Evolutionary conservation across 2,329 filamentous ascomycete genomes (phyloP).

Genomic region (Cladosporium sp.): DNA sequence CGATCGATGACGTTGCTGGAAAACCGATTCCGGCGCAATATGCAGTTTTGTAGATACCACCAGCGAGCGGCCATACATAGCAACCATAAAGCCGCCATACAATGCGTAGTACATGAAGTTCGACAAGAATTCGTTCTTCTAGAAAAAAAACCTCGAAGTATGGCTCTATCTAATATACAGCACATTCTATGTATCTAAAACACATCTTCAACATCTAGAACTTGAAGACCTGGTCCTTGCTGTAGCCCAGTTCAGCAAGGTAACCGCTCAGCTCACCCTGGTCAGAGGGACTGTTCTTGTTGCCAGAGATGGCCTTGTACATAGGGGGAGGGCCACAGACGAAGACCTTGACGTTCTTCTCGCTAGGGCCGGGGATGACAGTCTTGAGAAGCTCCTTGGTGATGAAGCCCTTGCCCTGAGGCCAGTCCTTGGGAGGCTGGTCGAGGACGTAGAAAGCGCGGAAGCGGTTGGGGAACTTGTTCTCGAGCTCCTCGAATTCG

Average conservation of each 20-base stretch:
- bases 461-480: slow-evolving; percentile 93
- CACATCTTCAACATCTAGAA: slow-evolving; percentile 53
- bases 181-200: background rate
- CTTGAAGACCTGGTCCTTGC: slow-evolving; percentile 92
- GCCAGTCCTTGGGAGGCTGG: slow-evolving; percentile 75
- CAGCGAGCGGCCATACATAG: too few relatives aligned
- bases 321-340: slow-evolving; percentile 89
- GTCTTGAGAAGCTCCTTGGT: slow-evolving; percentile 92
- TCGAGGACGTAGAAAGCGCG: slow-evolving; percentile 90
- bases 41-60: too few relatives aligned
- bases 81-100: too few relatives aligned
- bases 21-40: too few relatives aligned
- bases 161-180: background rate
- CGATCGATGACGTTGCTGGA: too few relatives aligned
- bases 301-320: slow-evolving; percentile 88
- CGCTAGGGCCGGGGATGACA: slow-evolving; percentile 87
- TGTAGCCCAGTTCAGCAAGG: slow-evolving; percentile 79
- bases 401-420: slow-evolving; percentile 73
- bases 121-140: background rate
- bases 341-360: slow-evolving; percentile 91
- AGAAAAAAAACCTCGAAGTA: background rate
- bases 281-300: slow-evolving; percentile 86
- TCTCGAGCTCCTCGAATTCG: slow-evolving; percentile 82
- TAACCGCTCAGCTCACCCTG: slow-evolving; percentile 84
- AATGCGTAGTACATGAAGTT: too few relatives aligned